phyloP scores from a whole-genome alignment of 768 basidiomycete genomes.

The Leccinum uliginosum region DNA sequence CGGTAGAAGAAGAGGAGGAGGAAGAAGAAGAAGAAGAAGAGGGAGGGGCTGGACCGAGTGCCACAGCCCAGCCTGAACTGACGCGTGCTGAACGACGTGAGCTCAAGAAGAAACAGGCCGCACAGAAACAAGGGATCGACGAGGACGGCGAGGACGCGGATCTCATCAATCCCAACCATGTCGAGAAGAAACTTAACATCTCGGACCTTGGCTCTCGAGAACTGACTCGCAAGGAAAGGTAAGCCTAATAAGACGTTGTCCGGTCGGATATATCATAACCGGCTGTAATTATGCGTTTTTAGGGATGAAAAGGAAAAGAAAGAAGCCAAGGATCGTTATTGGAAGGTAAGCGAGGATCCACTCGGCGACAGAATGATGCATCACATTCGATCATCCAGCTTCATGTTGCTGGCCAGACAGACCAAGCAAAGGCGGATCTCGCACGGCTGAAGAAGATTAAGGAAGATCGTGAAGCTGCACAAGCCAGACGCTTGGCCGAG shows the following conservation, averaged over 20 bases:
- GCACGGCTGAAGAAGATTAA: slow-evolving; percentile 81
- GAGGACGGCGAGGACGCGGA: slow-evolving; percentile 64
- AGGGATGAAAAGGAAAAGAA: slow-evolving; percentile 93
- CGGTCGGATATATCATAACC: background rate
- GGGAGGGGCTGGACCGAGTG: slow-evolving; percentile 28
- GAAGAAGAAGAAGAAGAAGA: slow-evolving; percentile 41
- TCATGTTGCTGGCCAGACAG: slow-evolving; percentile 80
- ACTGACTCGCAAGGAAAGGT: slow-evolving; percentile 65
- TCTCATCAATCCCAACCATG: slow-evolving; percentile 75
- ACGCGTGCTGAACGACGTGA: slow-evolving; percentile 70
- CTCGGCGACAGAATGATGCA: background rate
- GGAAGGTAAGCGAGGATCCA: slow-evolving; percentile 54
- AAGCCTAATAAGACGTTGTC: slow-evolving; percentile 5
- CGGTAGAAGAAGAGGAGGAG: slow-evolving; percentile 39
- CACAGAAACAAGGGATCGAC: slow-evolving; percentile 34
- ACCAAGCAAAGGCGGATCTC: slow-evolving; percentile 85
- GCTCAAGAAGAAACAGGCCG: slow-evolving; percentile 76
- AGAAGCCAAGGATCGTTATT: slow-evolving; percentile 82
- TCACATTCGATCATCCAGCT: slow-evolving; percentile 38
- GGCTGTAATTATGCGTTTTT: background rate
- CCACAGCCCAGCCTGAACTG: slow-evolving; percentile 48
- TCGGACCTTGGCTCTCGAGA: slow-evolving; percentile 67
- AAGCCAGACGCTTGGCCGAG: slow-evolving; percentile 85
- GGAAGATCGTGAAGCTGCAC: slow-evolving; percentile 83
- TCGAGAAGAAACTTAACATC: slow-evolving; percentile 70